Evolutionary conservation across 495 filamentous ascomycete species (phyloP), one percentile per base, ranked within the genome.

Genomic region (Schizothecium vesticola): DNA sequence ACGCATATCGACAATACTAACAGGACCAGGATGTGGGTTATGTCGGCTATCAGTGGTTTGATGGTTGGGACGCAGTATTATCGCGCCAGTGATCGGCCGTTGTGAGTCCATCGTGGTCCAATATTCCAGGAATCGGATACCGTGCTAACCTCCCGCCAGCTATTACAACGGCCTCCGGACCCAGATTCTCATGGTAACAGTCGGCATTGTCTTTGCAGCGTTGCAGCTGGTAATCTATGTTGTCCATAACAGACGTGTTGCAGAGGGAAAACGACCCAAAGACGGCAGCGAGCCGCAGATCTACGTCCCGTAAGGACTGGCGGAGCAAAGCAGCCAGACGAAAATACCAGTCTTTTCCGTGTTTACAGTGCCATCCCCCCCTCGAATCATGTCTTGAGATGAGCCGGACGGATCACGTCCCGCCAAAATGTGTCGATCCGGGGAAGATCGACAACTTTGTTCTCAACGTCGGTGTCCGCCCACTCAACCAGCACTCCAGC

Each of bases 201-300:
- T 72, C 3, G 74, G 74, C 26, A 70, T 73, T 13, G 62, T 64
- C 13, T 66, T 69, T 61, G 74, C 71, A 12, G 31, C 71, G 7
- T 23, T 76, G 31, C 74, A 76, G 67, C 64, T 73, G 10, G 67
- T 60, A n/a, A 70, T 75, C 21, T 76, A 75, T 43, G 36, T 67
- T 1, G 64, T 66, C 25, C 70, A 51, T 19, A 51, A 51, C 43
- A 51, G 43, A 51, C 43, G 43, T 2, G 43, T 51, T 0, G 43
- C 43, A 51, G 19, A 51, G 19, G 43, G 43, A 6, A 19, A 51
- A 7, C 43, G 43, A 8, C 43, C 43, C 16, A 51, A 51, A 5
- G 43, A 51, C 43, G 43, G 43, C 43, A 51, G 43, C 43, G 43
- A n/a, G 2, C 6, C 16, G 43, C 43, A 51, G 43, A 51, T 51